These are phyloP conservation scores for Zangia roseola DNA, from an alignment of 768 basidiomycete species.

Conservation along the genomic window DNA sequence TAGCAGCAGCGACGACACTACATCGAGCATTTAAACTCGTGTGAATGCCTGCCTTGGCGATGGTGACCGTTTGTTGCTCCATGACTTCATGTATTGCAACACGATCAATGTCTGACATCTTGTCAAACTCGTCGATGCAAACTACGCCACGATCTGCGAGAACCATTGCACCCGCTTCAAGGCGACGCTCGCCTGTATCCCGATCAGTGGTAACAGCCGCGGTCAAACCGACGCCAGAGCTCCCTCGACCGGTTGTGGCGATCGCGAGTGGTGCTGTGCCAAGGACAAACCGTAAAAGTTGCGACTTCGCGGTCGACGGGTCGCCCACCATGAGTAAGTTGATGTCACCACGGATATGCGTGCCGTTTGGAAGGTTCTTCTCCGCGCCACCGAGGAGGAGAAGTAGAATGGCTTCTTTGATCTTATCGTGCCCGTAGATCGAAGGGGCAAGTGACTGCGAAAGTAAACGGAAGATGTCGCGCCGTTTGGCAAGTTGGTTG, in stretches of 20 bases:
- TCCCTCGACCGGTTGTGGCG: conserved; percentile 96
- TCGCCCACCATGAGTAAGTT: conserved; percentile 99
- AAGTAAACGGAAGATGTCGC: conserved; percentile 83
- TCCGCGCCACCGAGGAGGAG: conserved; percentile 95
- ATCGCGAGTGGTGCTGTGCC: conserved; percentile 96
- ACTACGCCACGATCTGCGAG: conserved; percentile 98
- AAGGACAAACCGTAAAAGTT: conserved; percentile 93
- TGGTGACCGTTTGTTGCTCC: conserved; percentile 99
- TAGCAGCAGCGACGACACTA: conserved; percentile 96
- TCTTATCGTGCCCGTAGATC: conserved; percentile 94
- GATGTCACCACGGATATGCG: conserved; percentile 98
- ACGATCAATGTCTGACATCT: conserved; percentile 98
- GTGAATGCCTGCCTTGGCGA: conserved; percentile 98
- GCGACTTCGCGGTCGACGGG: conserved; percentile 97
- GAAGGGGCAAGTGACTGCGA: conserved; percentile 96
- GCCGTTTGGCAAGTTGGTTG: conserved; percentile 87
- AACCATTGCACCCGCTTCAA: conserved; percentile 99
- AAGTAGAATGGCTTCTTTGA: conserved; percentile 91
- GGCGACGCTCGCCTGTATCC: conserved; percentile 93
- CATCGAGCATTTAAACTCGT: conserved; percentile 97
- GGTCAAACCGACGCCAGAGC: conserved; percentile 98
- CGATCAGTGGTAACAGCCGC: conserved; percentile 98
- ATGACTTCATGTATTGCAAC: conserved; percentile 99
- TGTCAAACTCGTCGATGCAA: conserved; percentile 99
- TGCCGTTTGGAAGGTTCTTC: conserved; percentile 96